These are phyloP conservation scores for Rhodomyrtus tomentosa DNA, from an alignment of 345 rosid genomes.

Conservation along the genomic window DNA sequence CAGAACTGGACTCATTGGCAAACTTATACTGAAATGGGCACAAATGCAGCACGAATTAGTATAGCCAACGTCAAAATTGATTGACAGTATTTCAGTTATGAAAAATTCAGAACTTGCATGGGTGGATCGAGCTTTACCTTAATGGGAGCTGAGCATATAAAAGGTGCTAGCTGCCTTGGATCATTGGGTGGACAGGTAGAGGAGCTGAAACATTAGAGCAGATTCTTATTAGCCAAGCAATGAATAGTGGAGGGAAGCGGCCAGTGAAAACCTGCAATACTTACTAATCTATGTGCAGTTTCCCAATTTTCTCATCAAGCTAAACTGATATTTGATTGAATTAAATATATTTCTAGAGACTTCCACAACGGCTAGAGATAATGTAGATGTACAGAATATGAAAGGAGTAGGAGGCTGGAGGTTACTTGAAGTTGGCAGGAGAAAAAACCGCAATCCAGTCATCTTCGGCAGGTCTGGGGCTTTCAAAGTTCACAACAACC, in stretches of 20 bases:
- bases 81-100: not conserved
- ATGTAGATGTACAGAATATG: not conserved
- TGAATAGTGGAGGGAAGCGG: not conserved
- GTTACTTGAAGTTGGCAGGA: slow-evolving; percentile 18
- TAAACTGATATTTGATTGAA: not conserved
- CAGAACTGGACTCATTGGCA: slow-evolving; percentile 28
- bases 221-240: not conserved
- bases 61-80: not conserved
- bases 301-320: not conserved
- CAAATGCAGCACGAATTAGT: not conserved
- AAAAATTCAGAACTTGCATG: not conserved
- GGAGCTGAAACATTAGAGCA: slow-evolving; percentile 25
- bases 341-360: not conserved
- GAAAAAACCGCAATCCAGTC: slow-evolving; percentile 18
- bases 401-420: not conserved
- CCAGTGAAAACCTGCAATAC: not conserved
- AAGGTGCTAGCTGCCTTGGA: slow-evolving; percentile 41
- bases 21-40: slow-evolving; percentile 47
- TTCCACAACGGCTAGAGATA: not conserved
- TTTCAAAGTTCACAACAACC: slow-evolving; percentile 3
- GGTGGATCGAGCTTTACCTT: slow-evolving; percentile 33
- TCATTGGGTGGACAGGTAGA: slow-evolving; percentile 35
- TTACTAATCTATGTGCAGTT: not conserved
- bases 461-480: not conserved
- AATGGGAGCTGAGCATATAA: slow-evolving; percentile 74